These are phyloP conservation scores for Pyrus hybrid DNA, from an alignment of 331 rosid species.

Conservation along the genomic window DNA sequence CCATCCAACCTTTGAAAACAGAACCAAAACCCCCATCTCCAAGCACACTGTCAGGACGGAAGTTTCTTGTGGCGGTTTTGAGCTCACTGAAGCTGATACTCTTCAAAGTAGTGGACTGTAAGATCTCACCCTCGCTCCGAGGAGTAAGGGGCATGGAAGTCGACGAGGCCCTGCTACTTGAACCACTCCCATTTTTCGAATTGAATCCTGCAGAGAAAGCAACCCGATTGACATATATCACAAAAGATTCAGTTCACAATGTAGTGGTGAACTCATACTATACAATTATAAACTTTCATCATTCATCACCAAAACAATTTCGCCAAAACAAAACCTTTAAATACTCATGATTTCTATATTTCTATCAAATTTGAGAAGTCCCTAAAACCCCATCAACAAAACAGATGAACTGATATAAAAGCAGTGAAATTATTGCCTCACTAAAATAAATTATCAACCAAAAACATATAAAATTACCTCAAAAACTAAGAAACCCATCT, in stretches of 20 bases:
- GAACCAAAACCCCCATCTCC: slow-evolving; percentile 99
- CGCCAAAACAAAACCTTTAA: slow-evolving; percentile 2
- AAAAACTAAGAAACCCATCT: background rate
- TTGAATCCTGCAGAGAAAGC: slow-evolving; percentile 44
- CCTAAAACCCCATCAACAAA: background rate
- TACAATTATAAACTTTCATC: background rate
- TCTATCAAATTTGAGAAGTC: background rate
- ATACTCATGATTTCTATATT: background rate
- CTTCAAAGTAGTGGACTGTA: slow-evolving; percentile 65
- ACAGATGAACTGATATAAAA: background rate
- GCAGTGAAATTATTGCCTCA: background rate
- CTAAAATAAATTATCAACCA: background rate
- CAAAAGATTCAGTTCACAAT: background rate
- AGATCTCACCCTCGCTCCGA: slow-evolving; percentile 77
- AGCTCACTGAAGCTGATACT: slow-evolving; percentile 58
- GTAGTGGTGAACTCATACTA: slow-evolving; percentile 6
- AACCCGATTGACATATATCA: slow-evolving; percentile 1
- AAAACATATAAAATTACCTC: background rate
- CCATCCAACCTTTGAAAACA: slow-evolving; percentile 93
- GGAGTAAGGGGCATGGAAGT: slow-evolving; percentile 52
- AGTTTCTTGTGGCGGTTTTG: slow-evolving; percentile 71
- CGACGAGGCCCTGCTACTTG: slow-evolving; percentile 56
- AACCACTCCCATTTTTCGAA: slow-evolving; percentile 51
- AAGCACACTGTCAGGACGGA: slow-evolving; percentile 87
- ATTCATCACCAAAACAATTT: background rate